Conservation (phyloP, 2,329 filamentous ascomycete genomes). For the Dactylellina sp. region DNA sequence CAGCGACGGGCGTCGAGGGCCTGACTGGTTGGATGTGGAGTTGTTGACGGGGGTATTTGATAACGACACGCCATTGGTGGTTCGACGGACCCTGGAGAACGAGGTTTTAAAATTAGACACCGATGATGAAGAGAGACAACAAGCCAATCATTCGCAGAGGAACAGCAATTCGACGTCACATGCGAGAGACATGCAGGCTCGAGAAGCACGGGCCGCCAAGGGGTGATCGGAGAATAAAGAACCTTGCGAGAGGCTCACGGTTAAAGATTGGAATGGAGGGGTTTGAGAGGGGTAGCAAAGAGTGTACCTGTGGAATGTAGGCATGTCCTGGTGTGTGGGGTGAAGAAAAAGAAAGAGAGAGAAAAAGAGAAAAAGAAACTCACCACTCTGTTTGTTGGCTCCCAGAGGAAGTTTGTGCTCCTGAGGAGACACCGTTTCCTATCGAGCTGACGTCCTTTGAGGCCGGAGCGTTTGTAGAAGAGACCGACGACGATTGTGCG, state of each 20-base stretch:
- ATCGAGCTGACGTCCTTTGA: conserved; percentile 49
- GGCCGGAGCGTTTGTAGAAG: conserved; percentile 42
- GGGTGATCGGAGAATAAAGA: not conserved
- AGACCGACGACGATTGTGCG: conserved; percentile 45
- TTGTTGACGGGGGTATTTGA: conserved; percentile 46
- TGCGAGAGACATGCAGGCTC: conserved; percentile 13
- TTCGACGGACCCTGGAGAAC: conserved; percentile 46
- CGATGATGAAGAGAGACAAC: not conserved
- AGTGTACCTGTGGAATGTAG: too few species aligned
- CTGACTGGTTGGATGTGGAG: conserved; percentile 55
- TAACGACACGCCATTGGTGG: conserved; percentile 46
- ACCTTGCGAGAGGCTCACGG: conserved; percentile 3
- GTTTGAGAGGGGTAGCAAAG: conserved; percentile 40
- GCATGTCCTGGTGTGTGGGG: too few species aligned
- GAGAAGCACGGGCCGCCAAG: not conserved
- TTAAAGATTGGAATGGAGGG: conserved; percentile 43
- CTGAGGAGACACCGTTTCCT: conserved; percentile 49
- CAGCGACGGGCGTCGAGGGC: conserved; percentile 60
- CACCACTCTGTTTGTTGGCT: conserved; percentile 54
- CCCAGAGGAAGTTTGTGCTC: conserved; percentile 30
- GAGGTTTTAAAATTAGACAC: conserved; percentile 32
- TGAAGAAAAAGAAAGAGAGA: not conserved
- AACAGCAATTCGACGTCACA: conserved; percentile 16
- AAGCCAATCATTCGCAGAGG: conserved; percentile 13
- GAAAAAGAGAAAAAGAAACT: conserved; percentile 13